Evolutionary conservation across 2,329 filamentous ascomycete genomes (phyloP).

Genomic region (Colletotrichum neosansevieriae): DNA sequence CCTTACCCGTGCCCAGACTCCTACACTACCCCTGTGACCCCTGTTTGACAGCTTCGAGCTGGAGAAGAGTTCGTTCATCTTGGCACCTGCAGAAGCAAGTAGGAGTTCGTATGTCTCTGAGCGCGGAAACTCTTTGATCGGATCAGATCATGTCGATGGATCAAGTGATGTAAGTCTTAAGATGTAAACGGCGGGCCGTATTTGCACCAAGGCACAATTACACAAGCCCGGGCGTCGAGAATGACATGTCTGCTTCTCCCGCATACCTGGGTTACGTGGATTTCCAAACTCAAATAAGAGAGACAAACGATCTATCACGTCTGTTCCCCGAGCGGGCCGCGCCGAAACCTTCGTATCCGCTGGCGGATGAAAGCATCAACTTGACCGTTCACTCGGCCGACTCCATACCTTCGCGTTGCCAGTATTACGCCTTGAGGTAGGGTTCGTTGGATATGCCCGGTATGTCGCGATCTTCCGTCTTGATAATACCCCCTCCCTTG

Average conservation of each 20-base stretch:
- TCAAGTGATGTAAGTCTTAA: background rate
- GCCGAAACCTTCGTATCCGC: conserved; percentile 21
- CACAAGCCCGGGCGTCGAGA: too few species aligned
- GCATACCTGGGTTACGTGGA: background rate
- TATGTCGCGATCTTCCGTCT: background rate
- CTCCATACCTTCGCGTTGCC: background rate
- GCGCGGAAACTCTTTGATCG: background rate
- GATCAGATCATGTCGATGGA: conserved; percentile 5
- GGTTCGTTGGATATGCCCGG: background rate
- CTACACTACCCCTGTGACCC: too few species aligned
- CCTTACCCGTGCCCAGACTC: too few species aligned
- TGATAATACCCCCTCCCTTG: background rate
- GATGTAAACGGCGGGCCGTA: background rate
- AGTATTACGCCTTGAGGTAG: too few species aligned
- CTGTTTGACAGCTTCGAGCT: too few species aligned
- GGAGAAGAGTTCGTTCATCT: too few species aligned
- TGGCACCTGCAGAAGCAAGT: background rate
- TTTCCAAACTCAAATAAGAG: background rate
- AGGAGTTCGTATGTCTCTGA: conserved; percentile 7
- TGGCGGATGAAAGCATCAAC: background rate
- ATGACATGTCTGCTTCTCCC: background rate
- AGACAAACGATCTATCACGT: background rate
- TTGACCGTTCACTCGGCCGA: background rate
- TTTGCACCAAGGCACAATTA: too few species aligned
- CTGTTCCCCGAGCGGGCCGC: conserved; percentile 18